phyloP scores from a whole-genome alignment of 2,329 filamentous ascomycete species.

The Colletotrichum sp. region DNA sequence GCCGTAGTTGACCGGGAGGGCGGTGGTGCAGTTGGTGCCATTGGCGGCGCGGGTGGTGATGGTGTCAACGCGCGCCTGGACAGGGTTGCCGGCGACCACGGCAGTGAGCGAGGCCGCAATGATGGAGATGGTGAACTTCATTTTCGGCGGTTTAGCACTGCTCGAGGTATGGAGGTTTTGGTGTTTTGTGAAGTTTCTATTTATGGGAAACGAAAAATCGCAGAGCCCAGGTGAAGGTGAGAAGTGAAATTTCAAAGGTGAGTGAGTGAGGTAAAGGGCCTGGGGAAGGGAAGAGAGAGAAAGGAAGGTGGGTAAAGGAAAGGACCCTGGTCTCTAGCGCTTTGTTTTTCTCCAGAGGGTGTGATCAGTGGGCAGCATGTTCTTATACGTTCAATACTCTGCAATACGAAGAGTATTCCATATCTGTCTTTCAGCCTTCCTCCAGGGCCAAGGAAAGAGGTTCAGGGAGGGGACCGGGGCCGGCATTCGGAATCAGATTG shows the following conservation, averaged over 20 bases:
- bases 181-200: neutral
- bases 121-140: neutral
- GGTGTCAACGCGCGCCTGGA: neutral
- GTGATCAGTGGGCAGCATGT: neutral
- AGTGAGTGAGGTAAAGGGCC: neutral
- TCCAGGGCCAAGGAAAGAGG: neutral
- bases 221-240: neutral
- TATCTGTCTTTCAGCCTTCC: neutral
- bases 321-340: neutral
- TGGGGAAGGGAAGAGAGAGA: neutral
- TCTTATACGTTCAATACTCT: neutral
- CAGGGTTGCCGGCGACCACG: neutral
- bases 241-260: neutral
- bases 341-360: neutral
- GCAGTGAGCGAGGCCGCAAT: neutral
- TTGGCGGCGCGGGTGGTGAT: neutral
- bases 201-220: neutral
- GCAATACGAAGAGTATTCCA: neutral
- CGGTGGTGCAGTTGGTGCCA: neutral
- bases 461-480: neutral
- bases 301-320: neutral
- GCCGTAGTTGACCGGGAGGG: conserved; percentile 18
- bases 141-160: neutral
- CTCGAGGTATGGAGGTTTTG: neutral
- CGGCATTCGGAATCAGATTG: neutral